Base-by-base conservation (phyloP, 495 filamentous ascomycete species). In the Daldinia vernicosa region DNA sequence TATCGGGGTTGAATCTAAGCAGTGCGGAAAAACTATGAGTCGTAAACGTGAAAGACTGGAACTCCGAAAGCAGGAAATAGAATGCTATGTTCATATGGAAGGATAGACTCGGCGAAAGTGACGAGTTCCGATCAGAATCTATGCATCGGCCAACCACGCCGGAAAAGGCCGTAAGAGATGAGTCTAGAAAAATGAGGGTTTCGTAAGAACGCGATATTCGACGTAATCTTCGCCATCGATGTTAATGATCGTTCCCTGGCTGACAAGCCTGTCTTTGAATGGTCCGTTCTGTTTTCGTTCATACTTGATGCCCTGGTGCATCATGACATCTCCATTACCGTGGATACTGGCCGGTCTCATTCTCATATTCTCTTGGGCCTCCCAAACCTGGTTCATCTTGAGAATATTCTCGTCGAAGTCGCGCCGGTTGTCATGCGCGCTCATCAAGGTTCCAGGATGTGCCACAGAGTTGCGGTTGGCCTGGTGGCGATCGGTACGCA, bases 171-270 rank as follows among this genome's bases (percentile, higher is more conserved):
- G 50, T 15, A n/a, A n/a, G 22, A 53, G 14, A 30, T 27, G 22
- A n/a, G 22, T 24, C 35, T 60, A 72, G 55, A 82, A 87, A 60
- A 87, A 88, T 1, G 72, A 82, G 14, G 85, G 85, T 75, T 86
- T 87, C 14, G 81, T 86, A 45, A 88, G 77, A 1, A 88, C 84
- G 11, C 85, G 79, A 55, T 88, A 88, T 74, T 87, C 85, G 27
- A 88, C 84, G 62, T 84, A 88, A 50, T 88, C 85, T 71, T 88
- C 85, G 9, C 85, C 85, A 59, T 88, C 85, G 40, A 88, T 87
- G 47, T 71, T 84, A 56, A 88, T 81, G 22, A 87, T 85, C 8
- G 80, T 80, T 28, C 84, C 80, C 53, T 82, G 79, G 69, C 81
- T 83, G 40, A 86, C 85, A 2, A 86, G 79, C 67, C 84, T 84